Evolutionary conservation across 768 basidiomycete species (phyloP), one percentile per base, ranked within the genome.

Genomic region (Agrocybe pediades): DNA sequence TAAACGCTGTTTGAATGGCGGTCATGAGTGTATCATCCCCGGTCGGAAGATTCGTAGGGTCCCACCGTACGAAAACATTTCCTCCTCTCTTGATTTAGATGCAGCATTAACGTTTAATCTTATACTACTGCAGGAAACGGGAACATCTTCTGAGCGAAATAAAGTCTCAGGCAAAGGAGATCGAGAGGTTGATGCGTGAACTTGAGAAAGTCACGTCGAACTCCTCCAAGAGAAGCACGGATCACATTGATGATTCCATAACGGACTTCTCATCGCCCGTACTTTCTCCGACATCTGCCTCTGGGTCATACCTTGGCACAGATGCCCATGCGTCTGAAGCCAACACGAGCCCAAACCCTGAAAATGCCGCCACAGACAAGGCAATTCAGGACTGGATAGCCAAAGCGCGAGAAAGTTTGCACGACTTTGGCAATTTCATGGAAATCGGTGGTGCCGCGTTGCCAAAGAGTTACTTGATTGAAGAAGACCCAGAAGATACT

Each of bases 41-140:
- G 90, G 89, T n/a, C 79, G 87, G 56, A 92, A 90, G 70, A 88
- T 88, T 63, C 85, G 90, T 52, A 77, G 86, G 42, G 80, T 85
- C 4, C 90, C 90, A 48, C 90, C 88, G 90, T 92, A 70, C 66
- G 87, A 72, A n/a, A n/a, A 20, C 19, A 41, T 39, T 27, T 17
- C 2, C 16, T 8, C n/a, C 45, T 7, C 40, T 1, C 13, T 41
- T 44, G 33, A 23, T 55, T 49, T 40, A 9, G 20, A 8, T 44
- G 15, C 16, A n/a, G 36, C 41, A 36, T 29, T n/a, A 9, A 43
- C 24, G n/a, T n/a, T n/a, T n/a, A n/a, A n/a, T n/a, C n/a, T n/a
- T n/a, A 16, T 17, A 6, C 19, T 53, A 52, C 30, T 29, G 41
- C 20, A 92, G 90, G 36, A 91, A 91, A 77, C 87, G 90, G 13